Evolutionary conservation across 2,329 filamentous ascomycete genomes (phyloP).

Genomic region (Trichoderma koningii): DNA sequence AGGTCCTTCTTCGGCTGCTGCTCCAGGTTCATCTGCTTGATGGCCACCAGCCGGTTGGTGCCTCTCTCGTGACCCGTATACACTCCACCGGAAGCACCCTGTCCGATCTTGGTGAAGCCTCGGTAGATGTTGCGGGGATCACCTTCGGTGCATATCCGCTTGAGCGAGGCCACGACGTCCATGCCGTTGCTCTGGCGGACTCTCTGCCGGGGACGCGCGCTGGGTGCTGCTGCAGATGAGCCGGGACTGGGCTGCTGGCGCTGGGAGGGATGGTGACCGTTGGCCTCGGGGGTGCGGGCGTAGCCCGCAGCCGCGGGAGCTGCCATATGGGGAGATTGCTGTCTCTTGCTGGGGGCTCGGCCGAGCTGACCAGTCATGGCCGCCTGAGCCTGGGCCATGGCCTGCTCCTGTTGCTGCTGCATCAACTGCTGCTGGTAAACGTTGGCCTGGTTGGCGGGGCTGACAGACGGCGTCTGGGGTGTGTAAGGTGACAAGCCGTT

Average conservation of each 20-base stretch:
- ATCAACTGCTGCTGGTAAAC: slow-evolving; percentile 64
- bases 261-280: slow-evolving; percentile 38
- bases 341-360: slow-evolving; percentile 73
- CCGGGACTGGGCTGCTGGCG: slow-evolving; percentile 40
- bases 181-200: slow-evolving; percentile 76
- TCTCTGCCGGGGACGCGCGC: slow-evolving; percentile 72
- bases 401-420: slow-evolving; percentile 86
- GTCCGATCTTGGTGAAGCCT: slow-evolving; percentile 90
- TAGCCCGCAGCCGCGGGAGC: slow-evolving; percentile 37
- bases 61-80: slow-evolving; percentile 86
- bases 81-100: slow-evolving; percentile 94
- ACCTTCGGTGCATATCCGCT: slow-evolving; percentile 85
- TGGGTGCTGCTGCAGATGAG: slow-evolving; percentile 46
- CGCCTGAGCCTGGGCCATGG: slow-evolving; percentile 77
- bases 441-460: slow-evolving; percentile 45
- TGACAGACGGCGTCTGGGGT: slow-evolving; percentile 46
- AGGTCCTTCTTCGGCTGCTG: slow-evolving; percentile 98
- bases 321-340: slow-evolving; percentile 41
- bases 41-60: slow-evolving; percentile 86
- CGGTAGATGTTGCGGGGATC: slow-evolving; percentile 88
- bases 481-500: slow-evolving; percentile 56
- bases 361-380: slow-evolving; percentile 71
- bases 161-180: slow-evolving; percentile 80
- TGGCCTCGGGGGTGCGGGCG: slow-evolving; percentile 37
- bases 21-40: slow-evolving; percentile 99